phyloP scores from a whole-genome alignment of 2,329 filamentous ascomycete genomes.

The Biscogniauxia sp. region DNA sequence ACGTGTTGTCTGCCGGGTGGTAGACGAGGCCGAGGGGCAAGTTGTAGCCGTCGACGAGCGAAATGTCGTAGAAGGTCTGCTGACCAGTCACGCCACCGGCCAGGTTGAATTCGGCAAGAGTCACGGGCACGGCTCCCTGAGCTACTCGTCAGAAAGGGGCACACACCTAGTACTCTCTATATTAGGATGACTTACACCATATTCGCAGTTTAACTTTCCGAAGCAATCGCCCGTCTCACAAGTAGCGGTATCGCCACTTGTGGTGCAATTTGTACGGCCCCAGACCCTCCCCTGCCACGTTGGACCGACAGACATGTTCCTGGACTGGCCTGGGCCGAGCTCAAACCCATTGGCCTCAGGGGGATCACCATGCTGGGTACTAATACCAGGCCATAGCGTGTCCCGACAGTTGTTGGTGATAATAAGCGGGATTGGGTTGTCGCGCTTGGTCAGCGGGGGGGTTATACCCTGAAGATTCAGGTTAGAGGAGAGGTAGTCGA shows the following conservation, averaged over 20 bases:
- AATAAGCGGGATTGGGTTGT: constrained; percentile 52
- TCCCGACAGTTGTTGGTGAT: constrained; percentile 71
- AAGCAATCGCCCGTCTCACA: constrained; percentile 78
- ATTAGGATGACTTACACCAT: constrained; percentile 52
- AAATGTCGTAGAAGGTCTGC: constrained; percentile 82
- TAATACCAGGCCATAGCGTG: constrained; percentile 73
- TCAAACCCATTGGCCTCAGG: constrained; percentile 68
- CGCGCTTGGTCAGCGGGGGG: constrained; percentile 27
- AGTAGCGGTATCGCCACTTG: constrained; percentile 63
- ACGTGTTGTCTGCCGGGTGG: constrained; percentile 58
- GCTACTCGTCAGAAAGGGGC: constrained; percentile 4
- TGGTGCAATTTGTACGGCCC: constrained; percentile 81
- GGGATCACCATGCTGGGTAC: constrained; percentile 68
- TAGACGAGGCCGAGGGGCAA: constrained; percentile 65
- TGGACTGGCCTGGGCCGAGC: constrained; percentile 56
- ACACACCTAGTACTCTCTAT: background rate
- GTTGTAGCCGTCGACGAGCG: constrained; percentile 82
- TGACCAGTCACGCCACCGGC: constrained; percentile 57
- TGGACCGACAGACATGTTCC: constrained; percentile 61
- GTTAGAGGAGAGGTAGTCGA: constrained; percentile 28
- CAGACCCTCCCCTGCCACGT: constrained; percentile 82
- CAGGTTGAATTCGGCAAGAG: constrained; percentile 78
- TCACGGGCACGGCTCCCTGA: constrained; percentile 71
- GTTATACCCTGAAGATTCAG: constrained; percentile 19
- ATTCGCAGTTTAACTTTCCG: constrained; percentile 65